These are phyloP conservation scores for Alternaria panax DNA, from an alignment of 2,329 filamentous ascomycete species.

Conservation along the genomic window DNA sequence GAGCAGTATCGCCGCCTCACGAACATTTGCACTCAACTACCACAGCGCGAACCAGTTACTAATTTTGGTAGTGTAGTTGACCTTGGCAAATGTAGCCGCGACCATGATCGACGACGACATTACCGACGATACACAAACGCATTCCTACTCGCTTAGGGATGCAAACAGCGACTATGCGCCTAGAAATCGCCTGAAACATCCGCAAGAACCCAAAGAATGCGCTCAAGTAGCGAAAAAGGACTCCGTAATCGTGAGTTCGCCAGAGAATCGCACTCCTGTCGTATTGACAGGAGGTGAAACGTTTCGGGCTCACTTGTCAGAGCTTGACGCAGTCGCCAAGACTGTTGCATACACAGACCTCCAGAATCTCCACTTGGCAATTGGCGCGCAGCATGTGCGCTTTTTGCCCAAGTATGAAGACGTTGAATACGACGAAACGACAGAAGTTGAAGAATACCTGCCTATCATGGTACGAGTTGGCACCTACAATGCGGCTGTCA, in stretches of 20 bases:
- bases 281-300: not conserved
- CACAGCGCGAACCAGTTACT: not conserved
- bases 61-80: not conserved
- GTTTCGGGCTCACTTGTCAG: not conserved
- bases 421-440: not conserved
- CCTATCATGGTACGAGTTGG: not conserved
- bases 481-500: not conserved
- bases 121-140: no score
- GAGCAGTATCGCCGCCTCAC: not conserved
- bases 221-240: not conserved
- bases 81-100: not conserved
- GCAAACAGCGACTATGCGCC: not conserved
- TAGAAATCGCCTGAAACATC: not conserved
- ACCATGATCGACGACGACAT: not conserved
- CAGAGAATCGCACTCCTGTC: no score
- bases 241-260: not conserved
- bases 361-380: conserved; percentile 1
- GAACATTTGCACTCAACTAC: not conserved
- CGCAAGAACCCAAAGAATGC: not conserved
- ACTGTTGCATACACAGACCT: not conserved
- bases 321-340: not conserved
- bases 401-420: not conserved
- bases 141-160: not conserved
- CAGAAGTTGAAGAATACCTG: not conserved
- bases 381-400: not conserved